phyloP scores from a whole-genome alignment of 345 rosid species.

The Acer yangbiense region DNA sequence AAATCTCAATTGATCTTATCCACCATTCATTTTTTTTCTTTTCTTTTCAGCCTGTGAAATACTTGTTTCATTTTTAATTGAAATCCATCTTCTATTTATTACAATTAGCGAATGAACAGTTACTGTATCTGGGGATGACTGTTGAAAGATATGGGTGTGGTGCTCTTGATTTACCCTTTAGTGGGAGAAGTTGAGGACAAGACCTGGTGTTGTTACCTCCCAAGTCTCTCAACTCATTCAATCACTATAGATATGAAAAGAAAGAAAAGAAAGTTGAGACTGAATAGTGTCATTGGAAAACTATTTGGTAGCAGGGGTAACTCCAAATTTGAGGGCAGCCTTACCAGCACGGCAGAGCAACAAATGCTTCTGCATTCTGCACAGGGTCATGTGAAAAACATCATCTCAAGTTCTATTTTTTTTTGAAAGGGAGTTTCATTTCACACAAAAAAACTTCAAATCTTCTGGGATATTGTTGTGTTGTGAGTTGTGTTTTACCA shows the following conservation, averaged over 20 bases:
- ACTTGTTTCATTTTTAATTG: too few species aligned
- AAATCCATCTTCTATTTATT: background rate
- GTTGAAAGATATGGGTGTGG: constrained; percentile 13
- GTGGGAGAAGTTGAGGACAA: constrained; percentile 31
- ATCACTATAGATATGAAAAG: constrained; percentile 33
- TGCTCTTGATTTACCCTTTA: constrained; percentile 24
- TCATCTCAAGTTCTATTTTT: background rate
- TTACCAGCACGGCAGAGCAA: constrained; percentile 4
- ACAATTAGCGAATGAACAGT: constrained; percentile 10
- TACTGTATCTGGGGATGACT: constrained; percentile 16
- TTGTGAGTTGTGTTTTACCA: background rate
- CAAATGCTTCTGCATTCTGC: background rate
- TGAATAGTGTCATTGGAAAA: constrained; percentile 13
- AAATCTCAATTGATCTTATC: background rate
- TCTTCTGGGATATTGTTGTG: background rate
- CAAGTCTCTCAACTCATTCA: constrained; percentile 32
- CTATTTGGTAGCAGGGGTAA: constrained; percentile 5
- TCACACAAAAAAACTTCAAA: background rate
- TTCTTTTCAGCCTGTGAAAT: background rate
- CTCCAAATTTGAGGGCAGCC: constrained; percentile 24
- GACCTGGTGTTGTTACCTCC: constrained; percentile 20
- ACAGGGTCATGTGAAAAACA: constrained; percentile 14
- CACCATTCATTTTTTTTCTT: background rate
- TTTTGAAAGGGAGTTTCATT: background rate
- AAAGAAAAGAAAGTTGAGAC: constrained; percentile 27